Evolutionary conservation across 768 basidiomycete species (phyloP).

Genomic region (Boletus bicolor): DNA sequence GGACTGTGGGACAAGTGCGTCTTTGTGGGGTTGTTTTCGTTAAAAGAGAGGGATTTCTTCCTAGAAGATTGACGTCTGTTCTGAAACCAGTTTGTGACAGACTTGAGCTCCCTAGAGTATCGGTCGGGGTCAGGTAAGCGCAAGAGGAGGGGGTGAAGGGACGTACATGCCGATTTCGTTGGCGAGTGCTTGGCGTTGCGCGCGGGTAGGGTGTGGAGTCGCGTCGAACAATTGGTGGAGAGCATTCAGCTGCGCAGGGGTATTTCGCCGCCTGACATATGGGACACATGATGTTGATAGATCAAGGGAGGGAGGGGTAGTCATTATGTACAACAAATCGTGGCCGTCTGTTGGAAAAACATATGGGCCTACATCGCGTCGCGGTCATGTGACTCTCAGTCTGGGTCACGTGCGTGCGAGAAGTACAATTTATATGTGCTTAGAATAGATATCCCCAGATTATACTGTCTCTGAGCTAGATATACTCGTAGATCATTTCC

Average conservation of each 20-base stretch:
- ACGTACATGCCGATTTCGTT: slow-evolving; percentile 38
- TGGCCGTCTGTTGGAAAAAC: neutral
- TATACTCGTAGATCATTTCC: neutral
- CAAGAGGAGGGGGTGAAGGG: neutral
- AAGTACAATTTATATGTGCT: neutral
- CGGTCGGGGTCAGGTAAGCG: slow-evolving; percentile 5
- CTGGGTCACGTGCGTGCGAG: no score
- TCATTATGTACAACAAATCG: slow-evolving; percentile 8
- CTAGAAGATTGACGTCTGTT: slow-evolving; percentile 63
- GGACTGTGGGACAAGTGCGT: slow-evolving; percentile 4
- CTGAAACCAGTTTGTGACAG: slow-evolving; percentile 80
- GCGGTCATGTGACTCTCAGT: slow-evolving; percentile 24
- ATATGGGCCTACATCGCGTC: slow-evolving; percentile 20
- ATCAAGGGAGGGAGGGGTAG: neutral
- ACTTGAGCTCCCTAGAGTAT: slow-evolving; percentile 54
- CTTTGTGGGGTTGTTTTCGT: slow-evolving; percentile 24
- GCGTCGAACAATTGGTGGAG: slow-evolving; percentile 36
- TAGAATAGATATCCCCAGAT: slow-evolving; percentile 10
- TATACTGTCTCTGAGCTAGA: slow-evolving; percentile 3
- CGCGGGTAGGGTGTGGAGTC: slow-evolving; percentile 40
- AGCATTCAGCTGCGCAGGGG: slow-evolving; percentile 32
- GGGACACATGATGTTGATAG: slow-evolving; percentile 19
- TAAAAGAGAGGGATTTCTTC: slow-evolving; percentile 19
- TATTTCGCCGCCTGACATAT: slow-evolving; percentile 31
- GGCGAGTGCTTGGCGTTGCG: slow-evolving; percentile 40